Conservation (phyloP, 345 rosid species). For the Lepidium sativum region DNA sequence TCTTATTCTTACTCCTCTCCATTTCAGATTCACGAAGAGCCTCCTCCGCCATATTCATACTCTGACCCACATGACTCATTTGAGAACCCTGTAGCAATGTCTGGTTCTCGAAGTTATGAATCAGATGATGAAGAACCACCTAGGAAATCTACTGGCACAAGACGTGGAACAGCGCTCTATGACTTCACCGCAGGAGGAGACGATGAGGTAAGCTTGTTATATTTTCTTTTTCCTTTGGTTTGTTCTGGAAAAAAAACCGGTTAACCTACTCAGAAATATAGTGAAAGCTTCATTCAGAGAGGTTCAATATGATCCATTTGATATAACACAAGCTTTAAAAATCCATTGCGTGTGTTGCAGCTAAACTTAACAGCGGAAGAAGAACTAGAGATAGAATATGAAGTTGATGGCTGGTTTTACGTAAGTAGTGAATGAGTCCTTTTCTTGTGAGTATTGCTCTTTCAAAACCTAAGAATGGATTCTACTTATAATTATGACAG, state of each 20-base stretch:
- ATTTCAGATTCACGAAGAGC: slow-evolving; percentile 82
- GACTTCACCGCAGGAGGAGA: slow-evolving; percentile 99
- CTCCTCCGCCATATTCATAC: slow-evolving; percentile 80
- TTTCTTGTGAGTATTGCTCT: neutral
- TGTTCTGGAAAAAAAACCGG: neutral
- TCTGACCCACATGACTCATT: slow-evolving; percentile 60
- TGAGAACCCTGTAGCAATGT: slow-evolving; percentile 64
- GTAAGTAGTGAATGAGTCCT: slow-evolving; percentile 40
- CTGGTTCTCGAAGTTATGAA: slow-evolving; percentile 56
- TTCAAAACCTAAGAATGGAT: neutral
- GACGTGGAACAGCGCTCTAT: slow-evolving; percentile 76
- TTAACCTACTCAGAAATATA: neutral
- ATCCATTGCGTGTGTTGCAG: slow-evolving; percentile 42
- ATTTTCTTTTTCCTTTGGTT: neutral
- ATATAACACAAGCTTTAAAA: neutral
- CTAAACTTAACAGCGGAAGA: slow-evolving; percentile 88
- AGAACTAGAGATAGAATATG: slow-evolving; percentile 86
- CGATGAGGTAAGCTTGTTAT: slow-evolving; percentile 58
- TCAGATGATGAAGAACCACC: slow-evolving; percentile 55
- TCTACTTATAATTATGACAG: slow-evolving; percentile 33
- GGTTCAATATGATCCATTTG: neutral
- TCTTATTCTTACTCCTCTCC: neutral
- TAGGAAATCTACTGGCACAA: slow-evolving; percentile 51
- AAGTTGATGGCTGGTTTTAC: slow-evolving; percentile 98
- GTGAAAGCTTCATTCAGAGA: too few species aligned